phyloP scores from a whole-genome alignment of 1,139 yeast species.

The Saccharomyces pastorianus region DNA sequence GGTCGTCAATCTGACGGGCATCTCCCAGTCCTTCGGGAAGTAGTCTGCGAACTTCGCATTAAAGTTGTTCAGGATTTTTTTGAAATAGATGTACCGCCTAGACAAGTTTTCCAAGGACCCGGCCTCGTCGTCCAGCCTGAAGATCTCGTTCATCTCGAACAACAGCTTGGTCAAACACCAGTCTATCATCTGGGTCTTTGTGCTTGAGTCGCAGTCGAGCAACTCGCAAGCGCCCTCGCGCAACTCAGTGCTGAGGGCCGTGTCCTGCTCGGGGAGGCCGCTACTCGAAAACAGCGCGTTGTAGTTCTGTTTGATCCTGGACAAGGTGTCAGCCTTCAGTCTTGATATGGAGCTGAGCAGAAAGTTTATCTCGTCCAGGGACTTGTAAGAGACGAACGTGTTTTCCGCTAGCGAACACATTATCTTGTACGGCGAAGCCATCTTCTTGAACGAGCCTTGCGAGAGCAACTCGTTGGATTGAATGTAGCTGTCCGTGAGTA shows the following conservation, averaged over 20 bases:
- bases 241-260: slow-evolving; percentile 25
- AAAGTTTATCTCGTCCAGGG: slow-evolving; percentile 72
- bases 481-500: slow-evolving; percentile 72
- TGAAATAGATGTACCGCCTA: slow-evolving; percentile 74
- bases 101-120: slow-evolving; percentile 83
- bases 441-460: slow-evolving; percentile 53
- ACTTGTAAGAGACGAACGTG: slow-evolving; percentile 67
- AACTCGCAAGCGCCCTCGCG: slow-evolving; percentile 54
- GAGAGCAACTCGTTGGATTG: slow-evolving; percentile 46
- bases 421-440: slow-evolving; percentile 61
- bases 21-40: slow-evolving; percentile 70
- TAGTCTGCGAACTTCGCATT: slow-evolving; percentile 43
- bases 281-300: slow-evolving; percentile 33
- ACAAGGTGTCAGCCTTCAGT: slow-evolving; percentile 58
- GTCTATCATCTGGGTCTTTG: slow-evolving; percentile 53
- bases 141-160: slow-evolving; percentile 66
- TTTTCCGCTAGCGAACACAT: slow-evolving; percentile 69
- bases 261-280: slow-evolving; percentile 5
- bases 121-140: slow-evolving; percentile 78
- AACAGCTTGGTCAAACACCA: slow-evolving; percentile 72
- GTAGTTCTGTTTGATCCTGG: slow-evolving; percentile 69
- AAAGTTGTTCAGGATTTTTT: slow-evolving; percentile 56
- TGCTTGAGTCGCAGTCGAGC: slow-evolving; percentile 52
- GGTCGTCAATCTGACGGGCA: slow-evolving; percentile 51
- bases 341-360: slow-evolving; percentile 56